Conservation (phyloP, 495 filamentous ascomycete species). For the Aeminium ludgeri region DNA sequence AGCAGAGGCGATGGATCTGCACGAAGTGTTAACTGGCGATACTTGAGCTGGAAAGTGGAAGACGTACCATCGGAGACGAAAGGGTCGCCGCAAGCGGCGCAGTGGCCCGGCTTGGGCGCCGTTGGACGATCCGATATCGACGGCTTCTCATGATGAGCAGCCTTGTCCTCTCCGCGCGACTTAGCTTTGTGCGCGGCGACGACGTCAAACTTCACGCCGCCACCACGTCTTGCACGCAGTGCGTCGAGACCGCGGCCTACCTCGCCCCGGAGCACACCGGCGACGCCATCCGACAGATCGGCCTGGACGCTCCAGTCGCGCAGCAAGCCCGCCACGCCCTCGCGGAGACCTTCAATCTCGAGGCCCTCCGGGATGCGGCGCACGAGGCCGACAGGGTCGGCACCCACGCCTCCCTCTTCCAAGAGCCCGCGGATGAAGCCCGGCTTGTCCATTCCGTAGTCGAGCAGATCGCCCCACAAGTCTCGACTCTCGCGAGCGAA, state of each 20-base stretch:
- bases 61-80: slow-evolving; percentile 13
- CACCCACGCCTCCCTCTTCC: slow-evolving; percentile 82
- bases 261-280: slow-evolving; percentile 69
- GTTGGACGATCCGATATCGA: no score
- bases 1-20: slow-evolving; percentile 34
- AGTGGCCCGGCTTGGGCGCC: slow-evolving; percentile 10
- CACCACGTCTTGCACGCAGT: slow-evolving; percentile 56
- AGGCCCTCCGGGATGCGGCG: slow-evolving; percentile 79
- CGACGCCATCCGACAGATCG: slow-evolving; percentile 78
- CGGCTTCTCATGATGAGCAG: slow-evolving; percentile 7
- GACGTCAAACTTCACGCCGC: slow-evolving; percentile 79
- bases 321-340: slow-evolving; percentile 70
- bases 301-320: slow-evolving; percentile 86
- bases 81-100: slow-evolving; percentile 12
- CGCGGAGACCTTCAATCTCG: slow-evolving; percentile 73
- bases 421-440: slow-evolving; percentile 82
- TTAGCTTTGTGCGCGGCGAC: slow-evolving; percentile 3
- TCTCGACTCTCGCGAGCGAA: slow-evolving; percentile 88
- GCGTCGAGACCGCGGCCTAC: slow-evolving; percentile 67
- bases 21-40: no score
- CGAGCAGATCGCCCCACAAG: slow-evolving; percentile 85
- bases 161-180: slow-evolving; percentile 6
- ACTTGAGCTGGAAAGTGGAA: not conserved
- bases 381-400: slow-evolving; percentile 78
- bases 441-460: slow-evolving; percentile 93